Evolutionary conservation across 2,329 filamentous ascomycete genomes (phyloP).

Genomic region (Aschersonia sp.): DNA sequence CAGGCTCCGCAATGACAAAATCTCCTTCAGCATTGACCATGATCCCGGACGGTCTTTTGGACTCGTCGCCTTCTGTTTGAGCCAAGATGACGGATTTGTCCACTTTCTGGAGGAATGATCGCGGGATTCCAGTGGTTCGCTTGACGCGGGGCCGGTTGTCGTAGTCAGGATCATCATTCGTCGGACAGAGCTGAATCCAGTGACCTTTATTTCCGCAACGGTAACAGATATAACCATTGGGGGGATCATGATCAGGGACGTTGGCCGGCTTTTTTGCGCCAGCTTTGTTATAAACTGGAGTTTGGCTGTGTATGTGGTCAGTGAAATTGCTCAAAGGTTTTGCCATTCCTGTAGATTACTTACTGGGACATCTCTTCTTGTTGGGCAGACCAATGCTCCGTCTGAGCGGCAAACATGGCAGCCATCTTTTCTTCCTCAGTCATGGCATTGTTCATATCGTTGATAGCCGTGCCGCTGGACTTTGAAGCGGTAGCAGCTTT

Average conservation of each 20-base stretch:
- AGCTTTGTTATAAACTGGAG: constrained; percentile 40
- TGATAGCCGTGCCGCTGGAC: constrained; percentile 40
- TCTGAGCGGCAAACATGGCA: constrained; percentile 82
- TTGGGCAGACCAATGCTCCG: constrained; percentile 83
- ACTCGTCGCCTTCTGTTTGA: constrained; percentile 64
- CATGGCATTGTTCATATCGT: constrained; percentile 61
- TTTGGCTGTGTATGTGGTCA: constrained; percentile 30
- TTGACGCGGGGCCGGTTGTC: constrained; percentile 90
- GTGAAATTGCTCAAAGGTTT: too few species aligned
- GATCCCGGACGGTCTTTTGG: constrained; percentile 74
- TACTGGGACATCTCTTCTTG: constrained; percentile 85
- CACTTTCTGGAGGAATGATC: constrained; percentile 88
- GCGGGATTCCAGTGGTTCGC: constrained; percentile 90
- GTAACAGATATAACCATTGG: constrained; percentile 90
- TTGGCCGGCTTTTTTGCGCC: constrained; percentile 54
- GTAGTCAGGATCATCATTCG: constrained; percentile 95
- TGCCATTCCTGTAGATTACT: constrained; percentile 14
- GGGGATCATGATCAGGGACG: constrained; percentile 85
- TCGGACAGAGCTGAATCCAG: constrained; percentile 96
- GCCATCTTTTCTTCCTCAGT: constrained; percentile 91
- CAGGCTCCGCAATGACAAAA: constrained; percentile 90
- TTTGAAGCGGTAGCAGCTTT: constrained; percentile 44
- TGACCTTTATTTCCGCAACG: constrained; percentile 96
- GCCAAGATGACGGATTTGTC: constrained; percentile 72
- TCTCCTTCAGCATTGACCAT: constrained; percentile 98